phyloP scores from a whole-genome alignment of 1,284 basidiomycete genomes.

The Cryptococcus floricola region DNA sequence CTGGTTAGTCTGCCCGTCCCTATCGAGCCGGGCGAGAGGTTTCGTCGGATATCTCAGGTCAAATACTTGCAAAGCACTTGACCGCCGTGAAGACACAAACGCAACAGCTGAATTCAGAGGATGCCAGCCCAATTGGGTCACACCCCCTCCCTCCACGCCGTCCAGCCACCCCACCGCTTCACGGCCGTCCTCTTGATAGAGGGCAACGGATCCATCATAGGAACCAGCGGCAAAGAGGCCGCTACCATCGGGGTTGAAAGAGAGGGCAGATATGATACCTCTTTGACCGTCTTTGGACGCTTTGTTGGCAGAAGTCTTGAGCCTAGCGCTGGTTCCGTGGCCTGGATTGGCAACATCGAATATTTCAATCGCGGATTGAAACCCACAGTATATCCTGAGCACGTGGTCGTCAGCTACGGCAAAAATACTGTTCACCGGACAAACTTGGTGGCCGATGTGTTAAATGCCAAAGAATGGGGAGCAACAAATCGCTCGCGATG shows the following conservation, averaged over 20 bases:
- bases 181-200: slow-evolving; percentile 63
- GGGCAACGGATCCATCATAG: slow-evolving; percentile 60
- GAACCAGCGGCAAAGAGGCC: slow-evolving; percentile 68
- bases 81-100: slow-evolving; percentile 71
- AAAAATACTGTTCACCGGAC: slow-evolving; percentile 15
- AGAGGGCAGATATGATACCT: slow-evolving; percentile 78
- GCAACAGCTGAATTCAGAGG: slow-evolving; percentile 65
- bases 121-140: slow-evolving; percentile 81
- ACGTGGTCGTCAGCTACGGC: slow-evolving; percentile 1
- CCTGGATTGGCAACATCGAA: slow-evolving; percentile 61
- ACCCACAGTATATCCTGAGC: slow-evolving; percentile 70
- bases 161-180: slow-evolving; percentile 59
- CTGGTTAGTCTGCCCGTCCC: slow-evolving; percentile 64
- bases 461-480: slow-evolving; percentile 76
- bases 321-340: slow-evolving; percentile 54
- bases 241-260: slow-evolving; percentile 66
- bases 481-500: slow-evolving; percentile 83
- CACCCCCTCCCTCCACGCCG: slow-evolving; percentile 57
- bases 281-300: slow-evolving; percentile 79
- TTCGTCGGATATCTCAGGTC: slow-evolving; percentile 63
- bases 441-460: slow-evolving; percentile 63
- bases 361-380: slow-evolving; percentile 81
- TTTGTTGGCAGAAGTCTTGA: slow-evolving; percentile 70
- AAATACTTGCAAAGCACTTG: slow-evolving; percentile 65
- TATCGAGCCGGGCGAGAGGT: slow-evolving; percentile 20